Evolutionary conservation across 2,329 filamentous ascomycete genomes (phyloP), one percentile per base, ranked within the genome.

Genomic region (Microsporum audouinii): DNA sequence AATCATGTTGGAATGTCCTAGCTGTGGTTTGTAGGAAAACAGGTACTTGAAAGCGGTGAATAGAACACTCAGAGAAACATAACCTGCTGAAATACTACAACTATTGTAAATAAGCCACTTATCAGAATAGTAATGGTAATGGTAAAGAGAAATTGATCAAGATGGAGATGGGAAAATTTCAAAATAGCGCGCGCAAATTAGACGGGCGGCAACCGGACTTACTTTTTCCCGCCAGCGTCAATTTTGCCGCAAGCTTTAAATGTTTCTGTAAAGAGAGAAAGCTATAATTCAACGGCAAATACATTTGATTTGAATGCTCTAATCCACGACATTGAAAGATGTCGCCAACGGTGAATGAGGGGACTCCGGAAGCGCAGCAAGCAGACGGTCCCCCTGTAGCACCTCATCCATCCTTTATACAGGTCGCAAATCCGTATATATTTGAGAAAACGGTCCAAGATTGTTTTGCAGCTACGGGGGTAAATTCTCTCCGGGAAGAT

Each of bases 401-500:
- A 12, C 84, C 83, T 27, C 82, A 86, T 68, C 83, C 83, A 0
- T 85, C 82, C 23, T 84, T 81, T 68, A 84, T 86, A 63, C 81
- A 84, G 68, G 79, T 86, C 61, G 82, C 84, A 61, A 82, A 83
- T 66, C 89, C 89, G 61, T 97, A 92, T 76, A 83, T 90, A 64
- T 87, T 89, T 66, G 89, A 96, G 71, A 86, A 89, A 68, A 85
- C 84, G 67, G 83, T 97, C 61, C 86, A 90, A 63, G 83, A 84
- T 69, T 85, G 86, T 72, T 81, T 95, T 62, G 80, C 81, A 51
- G 82, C 83, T 23, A 84, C 86, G 64, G 84, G 85, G 43, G 84
- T 87, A 68, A 88, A 89, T 69, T 85, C 88, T 58, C 84, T 88
- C 41, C 85, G 88, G 61, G 91, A 97, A 72, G 89, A 92, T 69